Conservation (phyloP, 2,329 filamentous ascomycete species). For the Diaporthe sp. region DNA sequence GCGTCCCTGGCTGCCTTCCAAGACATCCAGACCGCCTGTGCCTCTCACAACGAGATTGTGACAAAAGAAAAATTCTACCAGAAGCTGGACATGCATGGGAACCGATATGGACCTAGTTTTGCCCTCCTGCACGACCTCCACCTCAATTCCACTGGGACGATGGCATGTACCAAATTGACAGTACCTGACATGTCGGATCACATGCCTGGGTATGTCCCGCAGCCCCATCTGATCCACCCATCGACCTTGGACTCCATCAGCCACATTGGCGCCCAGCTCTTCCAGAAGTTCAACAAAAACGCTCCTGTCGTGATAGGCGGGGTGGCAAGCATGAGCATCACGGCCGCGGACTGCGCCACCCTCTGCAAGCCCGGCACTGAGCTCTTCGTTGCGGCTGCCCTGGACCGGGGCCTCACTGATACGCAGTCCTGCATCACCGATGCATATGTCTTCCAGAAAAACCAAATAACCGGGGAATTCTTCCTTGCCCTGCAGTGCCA, state of each 20-base stretch:
- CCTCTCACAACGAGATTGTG: not conserved
- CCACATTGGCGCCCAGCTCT: slow-evolving; percentile 7
- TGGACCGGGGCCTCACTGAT: slow-evolving; percentile 19
- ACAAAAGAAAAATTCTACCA: not conserved
- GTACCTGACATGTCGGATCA: not conserved
- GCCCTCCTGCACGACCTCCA: not conserved
- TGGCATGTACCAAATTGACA: slow-evolving; percentile 1
- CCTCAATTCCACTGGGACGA: not conserved
- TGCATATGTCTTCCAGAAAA: not conserved
- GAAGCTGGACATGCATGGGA: not conserved
- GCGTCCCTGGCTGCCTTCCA: not conserved
- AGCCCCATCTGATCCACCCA: slow-evolving; percentile 17
- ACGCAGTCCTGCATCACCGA: slow-evolving; percentile 24
- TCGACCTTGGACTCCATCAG: slow-evolving; percentile 7
- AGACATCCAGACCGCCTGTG: slow-evolving; percentile 4
- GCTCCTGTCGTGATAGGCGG: not conserved
- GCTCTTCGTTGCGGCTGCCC: slow-evolving; percentile 28
- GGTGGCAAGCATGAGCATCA: slow-evolving; percentile 17
- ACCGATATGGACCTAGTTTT: not conserved
- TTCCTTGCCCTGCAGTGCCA: not conserved
- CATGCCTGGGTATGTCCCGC: not conserved
- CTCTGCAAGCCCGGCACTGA: slow-evolving; percentile 30
- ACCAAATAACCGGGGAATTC: not conserved
- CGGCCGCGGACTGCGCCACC: not conserved
- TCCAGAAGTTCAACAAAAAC: slow-evolving; percentile 31